Conservation (phyloP, 2,329 filamentous ascomycete species). For the Monilinia laxa region DNA sequence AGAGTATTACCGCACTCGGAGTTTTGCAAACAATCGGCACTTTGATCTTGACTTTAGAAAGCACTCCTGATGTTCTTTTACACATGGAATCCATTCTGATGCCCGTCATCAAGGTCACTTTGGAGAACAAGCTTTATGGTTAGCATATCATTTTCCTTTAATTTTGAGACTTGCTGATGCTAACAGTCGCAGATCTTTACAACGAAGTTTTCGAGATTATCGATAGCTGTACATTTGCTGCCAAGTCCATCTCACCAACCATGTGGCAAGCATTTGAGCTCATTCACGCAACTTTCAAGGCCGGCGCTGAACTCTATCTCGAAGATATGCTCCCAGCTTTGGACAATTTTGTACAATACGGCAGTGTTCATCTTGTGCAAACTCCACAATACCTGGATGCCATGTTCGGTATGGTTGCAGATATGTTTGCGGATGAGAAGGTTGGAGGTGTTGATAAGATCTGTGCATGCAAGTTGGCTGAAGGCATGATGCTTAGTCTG, state of each 20-base stretch:
- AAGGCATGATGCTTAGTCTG: slow-evolving; percentile 95
- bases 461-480: slow-evolving; percentile 94
- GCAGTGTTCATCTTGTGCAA: slow-evolving; percentile 73
- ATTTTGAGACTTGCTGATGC: slow-evolving; percentile 29
- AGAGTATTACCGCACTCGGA: slow-evolving; percentile 95
- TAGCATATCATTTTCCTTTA: slow-evolving; percentile 36
- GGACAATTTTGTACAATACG: slow-evolving; percentile 97
- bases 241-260: slow-evolving; percentile 89
- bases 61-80: slow-evolving; percentile 89
- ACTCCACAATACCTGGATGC: slow-evolving; percentile 86
- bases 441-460: slow-evolving; percentile 93
- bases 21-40: slow-evolving; percentile 97
- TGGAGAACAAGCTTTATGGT: slow-evolving; percentile 97
- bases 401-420: slow-evolving; percentile 88
- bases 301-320: slow-evolving; percentile 92
- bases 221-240: slow-evolving; percentile 97
- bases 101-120: slow-evolving; percentile 92
- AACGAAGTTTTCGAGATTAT: slow-evolving; percentile 99
- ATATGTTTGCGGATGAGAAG: slow-evolving; percentile 91
- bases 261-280: slow-evolving; percentile 99
- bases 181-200: slow-evolving; percentile 67
- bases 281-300: slow-evolving; percentile 95
- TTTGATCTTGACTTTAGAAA: slow-evolving; percentile 92
- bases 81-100: slow-evolving; percentile 95
- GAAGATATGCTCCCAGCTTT: slow-evolving; percentile 98